Conservation (phyloP, 2,329 filamentous ascomycete species). For the Fusarium concolor region DNA sequence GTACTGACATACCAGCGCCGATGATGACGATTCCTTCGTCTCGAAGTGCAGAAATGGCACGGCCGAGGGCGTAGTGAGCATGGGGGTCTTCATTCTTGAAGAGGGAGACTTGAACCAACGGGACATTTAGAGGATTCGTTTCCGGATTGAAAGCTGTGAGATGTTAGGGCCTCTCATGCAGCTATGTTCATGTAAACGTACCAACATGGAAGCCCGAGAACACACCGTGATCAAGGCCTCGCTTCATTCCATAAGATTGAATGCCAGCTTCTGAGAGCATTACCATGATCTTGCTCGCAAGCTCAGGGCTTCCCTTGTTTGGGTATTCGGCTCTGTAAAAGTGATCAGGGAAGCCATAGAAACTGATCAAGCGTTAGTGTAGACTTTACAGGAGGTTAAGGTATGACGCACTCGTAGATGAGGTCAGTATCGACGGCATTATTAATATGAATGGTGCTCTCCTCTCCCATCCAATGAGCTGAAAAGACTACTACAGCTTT, state of each 20-base stretch:
- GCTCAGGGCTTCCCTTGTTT: conserved; percentile 68
- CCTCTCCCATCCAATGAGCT: conserved; percentile 77
- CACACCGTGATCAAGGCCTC: conserved; percentile 81
- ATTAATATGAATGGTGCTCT: conserved; percentile 71
- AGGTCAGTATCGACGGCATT: conserved; percentile 71
- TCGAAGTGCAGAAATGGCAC: conserved; percentile 72
- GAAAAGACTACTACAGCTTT: conserved; percentile 81
- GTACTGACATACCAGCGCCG: conserved; percentile 79
- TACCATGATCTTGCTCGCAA: conserved; percentile 69
- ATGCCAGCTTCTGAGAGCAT: conserved; percentile 68
- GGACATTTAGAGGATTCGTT: conserved; percentile 71
- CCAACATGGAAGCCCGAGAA: conserved; percentile 73
- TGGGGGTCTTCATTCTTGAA: conserved; percentile 73
- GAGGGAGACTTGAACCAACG: conserved; percentile 78
- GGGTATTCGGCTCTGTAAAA: conserved; percentile 77
- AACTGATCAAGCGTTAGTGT: conserved; percentile 55
- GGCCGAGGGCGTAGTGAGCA: conserved; percentile 75
- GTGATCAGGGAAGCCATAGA: conserved; percentile 77
- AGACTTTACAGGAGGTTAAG: too few species aligned
- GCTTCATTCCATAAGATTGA: conserved; percentile 66
- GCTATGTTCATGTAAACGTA: conserved; percentile 13
- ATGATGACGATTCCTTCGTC: conserved; percentile 76
- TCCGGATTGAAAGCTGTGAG: conserved; percentile 68
- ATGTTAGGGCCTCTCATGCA: conserved; percentile 13
- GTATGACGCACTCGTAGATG: conserved; percentile 71